Percentiles rank a stretch among this genome's conserved stretches.
These are phyloP conservation scores for Hibiscus tridactylites DNA, from an alignment of 345 rosid genomes.

Conservation along the genomic window DNA sequence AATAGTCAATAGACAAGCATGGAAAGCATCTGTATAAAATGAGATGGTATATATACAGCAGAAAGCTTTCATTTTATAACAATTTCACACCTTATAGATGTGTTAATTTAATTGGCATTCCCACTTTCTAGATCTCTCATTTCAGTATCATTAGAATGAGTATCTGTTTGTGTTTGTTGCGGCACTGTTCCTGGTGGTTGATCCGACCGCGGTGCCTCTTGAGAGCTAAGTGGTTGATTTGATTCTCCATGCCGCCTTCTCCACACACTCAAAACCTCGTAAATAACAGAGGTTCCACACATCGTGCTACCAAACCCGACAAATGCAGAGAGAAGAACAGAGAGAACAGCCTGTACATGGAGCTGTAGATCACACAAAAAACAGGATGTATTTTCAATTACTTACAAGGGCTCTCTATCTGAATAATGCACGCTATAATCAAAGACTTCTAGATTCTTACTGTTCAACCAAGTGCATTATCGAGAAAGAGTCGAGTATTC, in stretches of 20 bases:
- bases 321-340: conserved; percentile 66
- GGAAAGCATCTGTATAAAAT: background rate
- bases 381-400: background rate
- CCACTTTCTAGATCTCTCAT: conserved; percentile 10
- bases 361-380: conserved; percentile 34
- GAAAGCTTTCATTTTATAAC: background rate
- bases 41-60: conserved; percentile 2
- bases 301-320: conserved; percentile 72
- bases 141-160: conserved; percentile 15
- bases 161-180: conserved; percentile 9
- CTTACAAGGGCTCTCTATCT: background rate
- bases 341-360: conserved; percentile 54
- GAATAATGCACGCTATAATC: background rate
- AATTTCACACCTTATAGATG: background rate
- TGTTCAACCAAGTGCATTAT: background rate
- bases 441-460: background rate
- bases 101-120: background rate
- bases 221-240: conserved; percentile 18
- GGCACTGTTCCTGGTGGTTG: conserved; percentile 13
- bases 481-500: background rate
- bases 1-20: background rate
- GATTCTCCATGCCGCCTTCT: conserved; percentile 13
- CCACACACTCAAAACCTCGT: conserved; percentile 38
- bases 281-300: conserved; percentile 42
- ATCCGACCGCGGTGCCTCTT: conserved; percentile 15